These are phyloP conservation scores for Macadamia integrifolia DNA, from an alignment of 164 flowering plant genomes.

Conservation along the genomic window DNA sequence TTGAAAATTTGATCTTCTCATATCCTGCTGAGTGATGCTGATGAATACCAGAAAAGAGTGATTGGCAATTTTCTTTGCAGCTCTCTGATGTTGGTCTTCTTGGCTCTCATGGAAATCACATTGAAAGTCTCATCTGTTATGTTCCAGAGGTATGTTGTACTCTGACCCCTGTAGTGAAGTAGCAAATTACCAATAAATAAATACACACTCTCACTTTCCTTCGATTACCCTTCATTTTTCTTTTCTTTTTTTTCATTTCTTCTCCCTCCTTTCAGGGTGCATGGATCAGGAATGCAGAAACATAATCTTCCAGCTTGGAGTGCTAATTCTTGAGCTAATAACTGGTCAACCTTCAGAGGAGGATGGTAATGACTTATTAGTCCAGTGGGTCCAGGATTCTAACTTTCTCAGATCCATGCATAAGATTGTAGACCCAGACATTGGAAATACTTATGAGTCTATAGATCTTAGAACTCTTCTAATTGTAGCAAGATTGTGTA, in stretches of 20 bases:
- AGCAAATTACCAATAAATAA: background rate
- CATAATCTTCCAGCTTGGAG: conserved; percentile 66
- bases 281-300: conserved; percentile 30
- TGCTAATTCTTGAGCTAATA: conserved; percentile 70
- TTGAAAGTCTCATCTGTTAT: conserved; percentile 20
- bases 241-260: too few species aligned
- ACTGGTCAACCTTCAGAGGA: conserved; percentile 76
- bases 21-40: too few species aligned
- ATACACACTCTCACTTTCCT: too few species aligned
- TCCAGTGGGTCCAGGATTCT: conserved; percentile 64
- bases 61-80: conserved; percentile 25
- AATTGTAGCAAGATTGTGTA: conserved; percentile 64
- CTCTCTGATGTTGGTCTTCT: conserved; percentile 47
- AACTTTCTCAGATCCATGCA: conserved; percentile 36
- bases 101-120: conserved; percentile 21
- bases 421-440: conserved; percentile 81
- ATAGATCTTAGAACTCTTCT: conserved; percentile 58
- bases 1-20: too few species aligned
- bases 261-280: conserved; percentile 26
- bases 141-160: conserved; percentile 31
- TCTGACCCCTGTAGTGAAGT: background rate
- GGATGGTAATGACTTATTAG: conserved; percentile 42
- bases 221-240: background rate
- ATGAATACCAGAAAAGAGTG: background rate
- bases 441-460: conserved; percentile 52